phyloP scores from a whole-genome alignment of 2,329 filamentous ascomycete genomes.

The Fusarium musae region DNA sequence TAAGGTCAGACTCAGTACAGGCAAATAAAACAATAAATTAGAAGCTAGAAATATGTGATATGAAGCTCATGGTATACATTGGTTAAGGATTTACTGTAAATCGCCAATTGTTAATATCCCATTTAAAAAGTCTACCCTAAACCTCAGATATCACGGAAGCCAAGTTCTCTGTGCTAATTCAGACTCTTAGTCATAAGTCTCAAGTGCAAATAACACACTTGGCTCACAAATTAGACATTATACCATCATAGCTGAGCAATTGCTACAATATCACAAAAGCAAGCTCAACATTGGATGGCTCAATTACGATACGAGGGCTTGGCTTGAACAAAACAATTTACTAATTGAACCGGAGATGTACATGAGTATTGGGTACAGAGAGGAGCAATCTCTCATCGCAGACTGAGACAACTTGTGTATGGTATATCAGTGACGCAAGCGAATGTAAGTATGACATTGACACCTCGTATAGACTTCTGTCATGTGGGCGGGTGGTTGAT shows the following conservation, averaged over 20 bases:
- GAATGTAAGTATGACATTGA: neutral
- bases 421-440: neutral
- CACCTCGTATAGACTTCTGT: neutral
- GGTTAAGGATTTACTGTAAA: neutral
- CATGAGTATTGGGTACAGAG: neutral
- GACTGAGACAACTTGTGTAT: neutral
- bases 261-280: neutral
- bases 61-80: neutral
- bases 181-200: neutral
- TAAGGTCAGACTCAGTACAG: neutral
- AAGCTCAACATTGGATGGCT: neutral
- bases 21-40: neutral
- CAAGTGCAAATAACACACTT: neutral
- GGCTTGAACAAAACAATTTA: neutral
- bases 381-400: neutral
- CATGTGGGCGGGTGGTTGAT: neutral
- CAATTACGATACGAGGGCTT: accelerated
- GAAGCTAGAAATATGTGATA: neutral
- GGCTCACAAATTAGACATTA: neutral
- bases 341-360: neutral
- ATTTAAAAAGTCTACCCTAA: neutral
- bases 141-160: neutral
- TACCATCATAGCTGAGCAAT: neutral
- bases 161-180: neutral
- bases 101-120: neutral